A percentile compares a stretch with the other conserved stretches of the same genome.
Evolutionary conservation across 805 yeast species (phyloP).

Genomic region (Lipomyces yamanashiensis): DNA sequence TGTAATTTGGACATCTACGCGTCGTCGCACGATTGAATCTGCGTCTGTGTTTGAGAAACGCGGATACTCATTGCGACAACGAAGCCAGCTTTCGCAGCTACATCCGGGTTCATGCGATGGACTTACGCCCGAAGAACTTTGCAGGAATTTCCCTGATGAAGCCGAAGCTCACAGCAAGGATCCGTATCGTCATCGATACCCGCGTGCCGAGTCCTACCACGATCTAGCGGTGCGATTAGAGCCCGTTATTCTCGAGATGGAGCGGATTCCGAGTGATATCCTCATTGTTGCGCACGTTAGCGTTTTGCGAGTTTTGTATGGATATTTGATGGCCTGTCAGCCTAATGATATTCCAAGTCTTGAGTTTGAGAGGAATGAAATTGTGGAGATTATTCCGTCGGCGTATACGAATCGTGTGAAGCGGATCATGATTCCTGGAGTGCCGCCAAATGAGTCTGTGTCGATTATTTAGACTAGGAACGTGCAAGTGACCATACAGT

Average conservation of each 20-base stretch:
- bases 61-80: constrained; percentile 69
- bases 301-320: constrained; percentile 84
- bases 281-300: constrained; percentile 93
- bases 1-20: constrained; percentile 94
- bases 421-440: constrained; percentile 47
- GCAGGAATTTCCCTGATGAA: constrained; percentile 67
- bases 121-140: constrained; percentile 63
- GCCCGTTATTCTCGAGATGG: constrained; percentile 91
- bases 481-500: neutral
- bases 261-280: constrained; percentile 78
- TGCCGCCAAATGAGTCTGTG: constrained; percentile 15
- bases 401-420: constrained; percentile 79
- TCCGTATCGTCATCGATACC: constrained; percentile 91
- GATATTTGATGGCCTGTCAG: constrained; percentile 91
- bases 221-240: constrained; percentile 94
- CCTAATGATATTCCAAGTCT: constrained; percentile 83
- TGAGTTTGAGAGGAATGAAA: constrained; percentile 76
- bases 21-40: constrained; percentile 80
- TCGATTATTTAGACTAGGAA: constrained; percentile 3
- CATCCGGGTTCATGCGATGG: constrained; percentile 89
- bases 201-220: constrained; percentile 93
- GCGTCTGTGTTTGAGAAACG: constrained; percentile 67
- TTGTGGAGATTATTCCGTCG: constrained; percentile 84
- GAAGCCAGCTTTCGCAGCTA: constrained; percentile 83
- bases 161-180: constrained; percentile 67